Evolutionary conservation across 108 stramenopile species (phyloP).

Genomic region (Cylindrotheca fusiformis): DNA sequence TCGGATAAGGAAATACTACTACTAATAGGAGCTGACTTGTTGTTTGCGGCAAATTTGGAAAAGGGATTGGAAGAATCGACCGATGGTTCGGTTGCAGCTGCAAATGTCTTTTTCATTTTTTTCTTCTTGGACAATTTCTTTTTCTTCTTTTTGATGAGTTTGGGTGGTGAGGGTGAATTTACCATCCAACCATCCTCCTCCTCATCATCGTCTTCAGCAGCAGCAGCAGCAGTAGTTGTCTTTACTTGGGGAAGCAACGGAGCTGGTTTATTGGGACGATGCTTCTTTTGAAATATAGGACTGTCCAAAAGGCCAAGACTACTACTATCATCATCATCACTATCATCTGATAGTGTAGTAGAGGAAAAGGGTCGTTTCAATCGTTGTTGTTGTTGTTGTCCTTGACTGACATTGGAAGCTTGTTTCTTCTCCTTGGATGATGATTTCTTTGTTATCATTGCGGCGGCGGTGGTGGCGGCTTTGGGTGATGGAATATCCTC

Average conservation of each 20-base stretch:
- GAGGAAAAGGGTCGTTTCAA: too few species aligned
- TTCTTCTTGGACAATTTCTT: constrained; percentile 22
- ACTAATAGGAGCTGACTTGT: too few species aligned
- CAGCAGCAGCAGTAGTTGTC: not conserved
- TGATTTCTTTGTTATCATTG: not conserved
- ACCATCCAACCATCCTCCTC: not conserved
- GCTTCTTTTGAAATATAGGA: not conserved
- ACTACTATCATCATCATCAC: not conserved
- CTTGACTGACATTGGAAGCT: too few species aligned
- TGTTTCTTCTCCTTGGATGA: not conserved
- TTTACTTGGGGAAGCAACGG: not conserved
- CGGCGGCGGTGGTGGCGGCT: not conserved
- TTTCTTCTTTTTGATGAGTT: constrained; percentile 15
- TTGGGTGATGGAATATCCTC: constrained; percentile 25
- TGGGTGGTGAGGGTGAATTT: not conserved
- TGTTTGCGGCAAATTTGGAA: too few species aligned
- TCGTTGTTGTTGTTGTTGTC: too few species aligned
- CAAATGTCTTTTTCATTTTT: not conserved
- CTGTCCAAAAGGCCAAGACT: not conserved
- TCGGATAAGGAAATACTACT: too few species aligned
- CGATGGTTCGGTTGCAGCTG: not conserved
- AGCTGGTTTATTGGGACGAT: constrained; percentile 5
- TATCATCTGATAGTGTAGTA: too few species aligned
- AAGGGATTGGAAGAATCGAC: not conserved
- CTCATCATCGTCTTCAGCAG: not conserved